phyloP scores from a whole-genome alignment of 352 stramenopile genomes.

The Peronospora belbahrii region DNA sequence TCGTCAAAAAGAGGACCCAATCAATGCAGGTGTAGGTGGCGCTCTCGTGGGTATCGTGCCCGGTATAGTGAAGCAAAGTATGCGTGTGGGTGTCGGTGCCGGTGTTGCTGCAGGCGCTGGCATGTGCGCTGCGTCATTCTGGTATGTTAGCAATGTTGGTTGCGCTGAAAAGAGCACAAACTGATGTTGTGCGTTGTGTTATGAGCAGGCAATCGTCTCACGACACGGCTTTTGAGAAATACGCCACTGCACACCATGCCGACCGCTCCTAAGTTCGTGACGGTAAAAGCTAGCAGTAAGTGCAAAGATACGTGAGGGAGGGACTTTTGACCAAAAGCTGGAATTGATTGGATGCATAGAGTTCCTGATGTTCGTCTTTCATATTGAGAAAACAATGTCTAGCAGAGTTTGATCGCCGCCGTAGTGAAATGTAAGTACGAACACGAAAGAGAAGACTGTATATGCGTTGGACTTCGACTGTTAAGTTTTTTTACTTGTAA shows the following conservation, averaged over 20 bases:
- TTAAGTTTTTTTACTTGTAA: too few relatives aligned
- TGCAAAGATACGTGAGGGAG: conserved; percentile 13
- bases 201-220: conserved; percentile 34
- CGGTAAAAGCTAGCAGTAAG: conserved; percentile 1
- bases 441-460: too few relatives aligned
- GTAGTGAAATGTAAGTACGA: too few relatives aligned
- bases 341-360: not conserved
- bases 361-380: not conserved
- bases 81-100: conserved; percentile 44
- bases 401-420: too few relatives aligned
- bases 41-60: conserved; percentile 59
- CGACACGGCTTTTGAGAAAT: conserved; percentile 60
- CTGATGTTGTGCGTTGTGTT: conserved; percentile 4
- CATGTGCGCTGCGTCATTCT: conserved; percentile 59
- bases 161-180: not conserved
- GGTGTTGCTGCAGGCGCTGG: conserved; percentile 34
- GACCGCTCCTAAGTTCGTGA: conserved; percentile 38
- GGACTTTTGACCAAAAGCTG: not conserved
- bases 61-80: conserved; percentile 69
- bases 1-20: conserved; percentile 58
- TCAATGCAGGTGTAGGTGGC: conserved; percentile 65
- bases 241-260: conserved; percentile 36
- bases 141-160: conserved; percentile 28
- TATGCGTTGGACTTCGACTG: too few relatives aligned
- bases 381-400: too few relatives aligned